Percentiles rank a stretch among this genome's conserved stretches.
Evolutionary conservation across 495 filamentous ascomycete species (phyloP).

Genomic region (Penicillium alfredii): DNA sequence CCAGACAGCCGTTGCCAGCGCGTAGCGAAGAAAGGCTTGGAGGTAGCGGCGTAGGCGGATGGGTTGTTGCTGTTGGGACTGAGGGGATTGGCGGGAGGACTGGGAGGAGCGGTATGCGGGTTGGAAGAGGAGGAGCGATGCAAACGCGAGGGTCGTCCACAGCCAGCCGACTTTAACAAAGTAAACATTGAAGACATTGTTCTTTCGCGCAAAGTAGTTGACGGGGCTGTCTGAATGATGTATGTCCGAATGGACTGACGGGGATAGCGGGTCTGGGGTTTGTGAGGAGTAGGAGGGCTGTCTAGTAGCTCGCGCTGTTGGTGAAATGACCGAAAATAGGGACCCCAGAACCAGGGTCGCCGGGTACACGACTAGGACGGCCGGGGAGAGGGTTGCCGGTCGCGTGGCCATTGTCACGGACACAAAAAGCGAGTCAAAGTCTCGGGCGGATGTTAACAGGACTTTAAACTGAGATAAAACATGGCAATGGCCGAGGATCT

Average conservation of each 20-base stretch:
- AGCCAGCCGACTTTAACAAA: slow-evolving; percentile 96
- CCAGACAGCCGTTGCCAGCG: slow-evolving; percentile 67
- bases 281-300: slow-evolving; percentile 24
- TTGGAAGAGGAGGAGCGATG: slow-evolving; percentile 55
- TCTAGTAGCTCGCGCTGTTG: slow-evolving; percentile 45
- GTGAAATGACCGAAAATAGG: slow-evolving; percentile 71
- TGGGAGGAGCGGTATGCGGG: slow-evolving; percentile 30
- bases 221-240: slow-evolving; percentile 33
- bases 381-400: slow-evolving; percentile 18
- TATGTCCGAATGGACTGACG: slow-evolving; percentile 42
- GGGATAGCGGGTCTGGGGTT: slow-evolving; percentile 54
- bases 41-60: slow-evolving; percentile 24
- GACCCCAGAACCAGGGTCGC: slow-evolving; percentile 70
- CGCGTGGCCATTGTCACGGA: slow-evolving; percentile 21
- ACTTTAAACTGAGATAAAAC: too few species aligned
- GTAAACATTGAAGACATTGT: slow-evolving; percentile 80
- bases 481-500: too few species aligned
- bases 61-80: slow-evolving; percentile 16
- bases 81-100: slow-evolving; percentile 23
- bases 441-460: too few species aligned
- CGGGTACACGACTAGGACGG: slow-evolving; percentile 63
- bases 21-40: slow-evolving; percentile 59
- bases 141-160: slow-evolving; percentile 73
- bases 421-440: too few species aligned
- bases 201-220: slow-evolving; percentile 87